A percentile compares a stretch with the other conserved stretches of the same genome.
Evolutionary conservation across 441 rosid genomes (phyloP).

Genomic region (Populus hybrid): DNA sequence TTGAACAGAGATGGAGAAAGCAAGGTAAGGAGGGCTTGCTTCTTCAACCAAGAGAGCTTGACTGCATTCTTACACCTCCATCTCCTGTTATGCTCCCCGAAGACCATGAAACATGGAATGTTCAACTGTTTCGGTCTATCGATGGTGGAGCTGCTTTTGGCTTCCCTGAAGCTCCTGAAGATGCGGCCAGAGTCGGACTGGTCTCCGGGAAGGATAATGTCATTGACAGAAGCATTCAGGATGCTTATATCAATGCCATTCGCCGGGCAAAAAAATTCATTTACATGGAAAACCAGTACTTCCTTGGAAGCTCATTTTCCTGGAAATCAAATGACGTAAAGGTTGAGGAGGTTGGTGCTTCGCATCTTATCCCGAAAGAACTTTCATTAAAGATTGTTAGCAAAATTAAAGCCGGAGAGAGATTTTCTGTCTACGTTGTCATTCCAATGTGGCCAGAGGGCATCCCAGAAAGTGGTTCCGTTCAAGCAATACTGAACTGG

Average conservation of each 20-base stretch:
- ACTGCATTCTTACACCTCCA: conserved; percentile 19
- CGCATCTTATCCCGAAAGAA: conserved; percentile 82
- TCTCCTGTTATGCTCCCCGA: conserved; percentile 9
- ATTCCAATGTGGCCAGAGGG: conserved; percentile 39
- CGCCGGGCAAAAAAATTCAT: conserved; percentile 82
- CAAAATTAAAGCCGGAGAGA: conserved; percentile 78
- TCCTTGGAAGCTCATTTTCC: conserved; percentile 32
- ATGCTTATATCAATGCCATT: conserved; percentile 88
- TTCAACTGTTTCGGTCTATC: conserved; percentile 83
- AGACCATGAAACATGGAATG: conserved; percentile 55
- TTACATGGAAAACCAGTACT: conserved; percentile 89
- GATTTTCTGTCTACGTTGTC: conserved; percentile 38
- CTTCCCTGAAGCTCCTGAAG: conserved; percentile 80
- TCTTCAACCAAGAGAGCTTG: conserved; percentile 13
- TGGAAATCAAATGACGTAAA: conserved; percentile 54
- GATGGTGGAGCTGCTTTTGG: conserved; percentile 91
- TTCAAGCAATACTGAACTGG: conserved; percentile 30
- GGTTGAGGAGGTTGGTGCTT: conserved; percentile 65
- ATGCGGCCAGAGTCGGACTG: conserved; percentile 78
- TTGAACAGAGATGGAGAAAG: conserved; percentile 44
- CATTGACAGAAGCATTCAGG: conserved; percentile 89
- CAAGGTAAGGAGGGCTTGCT: conserved; percentile 27
- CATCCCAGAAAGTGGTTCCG: conserved; percentile 24
- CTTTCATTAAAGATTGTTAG: conserved; percentile 73
- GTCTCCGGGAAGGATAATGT: conserved; percentile 79